Evolutionary conservation across 768 basidiomycete genomes (phyloP).

Genomic region (Pholiota molesta): DNA sequence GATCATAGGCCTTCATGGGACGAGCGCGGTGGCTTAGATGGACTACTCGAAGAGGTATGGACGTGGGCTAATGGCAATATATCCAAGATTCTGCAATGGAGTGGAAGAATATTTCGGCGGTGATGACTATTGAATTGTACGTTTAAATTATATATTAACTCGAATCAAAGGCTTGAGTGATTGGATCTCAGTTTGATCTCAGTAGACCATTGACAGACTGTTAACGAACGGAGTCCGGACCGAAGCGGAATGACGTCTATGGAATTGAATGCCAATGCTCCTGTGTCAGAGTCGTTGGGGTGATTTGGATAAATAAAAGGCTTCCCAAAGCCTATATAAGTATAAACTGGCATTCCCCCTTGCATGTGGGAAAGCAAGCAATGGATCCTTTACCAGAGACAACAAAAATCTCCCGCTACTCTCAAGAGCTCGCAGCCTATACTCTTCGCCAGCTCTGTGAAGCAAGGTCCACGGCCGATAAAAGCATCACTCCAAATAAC

Average conservation of each 20-base stretch:
- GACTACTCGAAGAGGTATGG: conserved; percentile 64
- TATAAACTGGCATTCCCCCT: not conserved
- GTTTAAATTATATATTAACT: not conserved
- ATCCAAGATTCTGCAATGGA: conserved; percentile 40
- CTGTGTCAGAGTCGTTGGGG: not conserved
- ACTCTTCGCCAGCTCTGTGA: conserved; percentile 48
- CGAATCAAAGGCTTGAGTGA: not conserved
- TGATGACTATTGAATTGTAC: conserved; percentile 23
- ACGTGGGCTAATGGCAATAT: conserved; percentile 47
- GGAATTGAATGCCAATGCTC: not conserved
- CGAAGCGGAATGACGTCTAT: conserved; percentile 15
- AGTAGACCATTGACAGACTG: not conserved
- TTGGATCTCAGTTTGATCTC: not conserved
- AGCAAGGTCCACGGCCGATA: conserved; percentile 37
- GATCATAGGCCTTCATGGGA: conserved; percentile 60
- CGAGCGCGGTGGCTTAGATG: conserved; percentile 66
- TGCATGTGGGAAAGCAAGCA: conserved; percentile 7
- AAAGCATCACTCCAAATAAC: conserved; percentile 34
- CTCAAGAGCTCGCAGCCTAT: conserved; percentile 50
- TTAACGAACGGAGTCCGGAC: not conserved
- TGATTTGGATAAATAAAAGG: not conserved
- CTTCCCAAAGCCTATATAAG: not conserved
- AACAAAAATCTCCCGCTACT: conserved; percentile 41
- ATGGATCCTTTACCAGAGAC: conserved; percentile 29
- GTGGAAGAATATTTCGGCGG: conserved; percentile 38